A percentile compares a stretch with the other conserved stretches of the same genome.
These are phyloP conservation scores for Podosphaera aphanis DNA, from an alignment of 2,329 filamentous ascomycete genomes.

Conservation along the genomic window DNA sequence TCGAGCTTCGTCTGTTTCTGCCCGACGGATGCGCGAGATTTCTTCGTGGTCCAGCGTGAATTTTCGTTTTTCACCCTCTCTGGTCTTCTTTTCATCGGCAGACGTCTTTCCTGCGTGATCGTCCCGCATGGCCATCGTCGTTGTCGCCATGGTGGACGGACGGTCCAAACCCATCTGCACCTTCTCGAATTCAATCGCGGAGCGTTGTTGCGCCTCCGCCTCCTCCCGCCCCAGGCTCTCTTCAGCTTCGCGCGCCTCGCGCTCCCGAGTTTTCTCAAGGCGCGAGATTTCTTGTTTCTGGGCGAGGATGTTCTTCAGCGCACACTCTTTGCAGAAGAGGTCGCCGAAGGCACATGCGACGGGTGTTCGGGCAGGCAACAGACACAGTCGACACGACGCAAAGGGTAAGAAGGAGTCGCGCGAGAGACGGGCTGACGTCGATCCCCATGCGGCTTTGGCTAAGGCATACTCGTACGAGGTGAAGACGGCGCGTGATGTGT, in stretches of 20 bases:
- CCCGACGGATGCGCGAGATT: slow-evolving; percentile 41
- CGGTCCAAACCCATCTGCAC: slow-evolving; percentile 45
- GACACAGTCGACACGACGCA: slow-evolving; percentile 68
- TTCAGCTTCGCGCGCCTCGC: slow-evolving; percentile 34
- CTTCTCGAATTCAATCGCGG: slow-evolving; percentile 62
- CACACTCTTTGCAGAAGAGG: slow-evolving; percentile 88
- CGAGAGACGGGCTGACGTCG: slow-evolving; percentile 58
- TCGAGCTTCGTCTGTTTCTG: slow-evolving; percentile 47
- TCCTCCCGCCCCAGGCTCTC: slow-evolving; percentile 37
- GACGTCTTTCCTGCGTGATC: too few relatives aligned
- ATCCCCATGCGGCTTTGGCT: slow-evolving; percentile 61
- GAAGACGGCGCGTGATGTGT: slow-evolving; percentile 82
- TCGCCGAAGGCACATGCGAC: slow-evolving; percentile 70
- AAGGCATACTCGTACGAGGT: slow-evolving; percentile 73
- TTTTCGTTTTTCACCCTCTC: slow-evolving; percentile 45
- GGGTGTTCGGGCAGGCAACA: slow-evolving; percentile 57
- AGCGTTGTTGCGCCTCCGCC: slow-evolving; percentile 44
- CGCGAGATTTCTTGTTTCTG: slow-evolving; percentile 84
- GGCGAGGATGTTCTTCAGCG: slow-evolving; percentile 67
- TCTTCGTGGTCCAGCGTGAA: slow-evolving; percentile 62
- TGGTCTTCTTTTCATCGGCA: too few relatives aligned
- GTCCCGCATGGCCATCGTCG: too few relatives aligned
- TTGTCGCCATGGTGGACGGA: too few relatives aligned
- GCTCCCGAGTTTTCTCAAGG: slow-evolving; percentile 40
- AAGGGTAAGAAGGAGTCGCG: slow-evolving; percentile 87